phyloP scores from a whole-genome alignment of 2,329 filamentous ascomycete genomes.

The Mollisiaceae sp. region DNA sequence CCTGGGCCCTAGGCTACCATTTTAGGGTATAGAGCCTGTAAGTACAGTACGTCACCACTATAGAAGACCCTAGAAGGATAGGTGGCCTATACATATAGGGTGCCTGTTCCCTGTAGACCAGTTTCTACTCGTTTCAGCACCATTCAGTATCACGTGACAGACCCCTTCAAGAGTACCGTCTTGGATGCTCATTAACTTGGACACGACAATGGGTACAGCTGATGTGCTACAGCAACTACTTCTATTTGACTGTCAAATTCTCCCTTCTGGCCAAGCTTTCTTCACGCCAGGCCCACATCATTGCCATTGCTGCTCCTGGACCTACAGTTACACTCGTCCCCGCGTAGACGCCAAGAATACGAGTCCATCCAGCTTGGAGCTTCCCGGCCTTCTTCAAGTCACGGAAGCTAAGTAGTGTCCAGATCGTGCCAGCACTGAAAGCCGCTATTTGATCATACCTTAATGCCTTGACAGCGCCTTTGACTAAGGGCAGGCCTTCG shows the following conservation, averaged over 20 bases:
- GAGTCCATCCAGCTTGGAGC: constrained; percentile 34
- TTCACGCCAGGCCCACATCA: constrained; percentile 45
- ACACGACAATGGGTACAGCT: not conserved
- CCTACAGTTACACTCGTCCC: constrained; percentile 35
- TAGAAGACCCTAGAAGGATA: too few relatives aligned
- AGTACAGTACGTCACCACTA: too few relatives aligned
- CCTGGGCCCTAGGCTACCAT: too few relatives aligned
- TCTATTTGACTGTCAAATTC: not conserved
- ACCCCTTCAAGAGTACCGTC: too few relatives aligned
- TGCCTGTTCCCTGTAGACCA: too few relatives aligned
- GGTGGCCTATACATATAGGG: too few relatives aligned
- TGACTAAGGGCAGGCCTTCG: constrained; percentile 15
- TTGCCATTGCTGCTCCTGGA: constrained; percentile 40
- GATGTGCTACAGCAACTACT: not conserved
- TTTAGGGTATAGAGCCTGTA: too few relatives aligned
- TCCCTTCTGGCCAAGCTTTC: constrained; percentile 38
- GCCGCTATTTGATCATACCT: constrained; percentile 36
- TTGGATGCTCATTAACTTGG: too few relatives aligned
- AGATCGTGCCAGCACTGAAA: constrained; percentile 38
- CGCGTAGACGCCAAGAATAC: constrained; percentile 31
- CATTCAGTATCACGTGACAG: too few relatives aligned
- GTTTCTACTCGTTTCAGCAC: too few relatives aligned
- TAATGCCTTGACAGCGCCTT: constrained; percentile 27
- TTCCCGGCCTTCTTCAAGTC: constrained; percentile 44
- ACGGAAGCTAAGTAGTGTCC: constrained; percentile 41